Conservation (phyloP, 2,329 filamentous ascomycete species). For the Penicillium verrucosum region DNA sequence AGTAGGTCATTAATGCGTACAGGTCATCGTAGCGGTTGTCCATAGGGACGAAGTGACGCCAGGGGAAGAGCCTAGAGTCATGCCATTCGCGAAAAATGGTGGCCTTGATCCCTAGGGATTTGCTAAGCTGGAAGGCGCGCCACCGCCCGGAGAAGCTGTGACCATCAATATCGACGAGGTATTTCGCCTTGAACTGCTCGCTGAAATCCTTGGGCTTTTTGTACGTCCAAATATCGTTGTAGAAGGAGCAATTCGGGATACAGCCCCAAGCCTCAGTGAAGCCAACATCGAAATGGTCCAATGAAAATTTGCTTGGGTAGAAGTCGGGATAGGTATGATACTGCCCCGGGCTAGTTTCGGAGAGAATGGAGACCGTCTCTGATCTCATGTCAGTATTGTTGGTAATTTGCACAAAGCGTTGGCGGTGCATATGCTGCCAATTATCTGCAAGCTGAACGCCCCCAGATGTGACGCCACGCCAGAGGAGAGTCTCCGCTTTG, state of each 20-base stretch:
- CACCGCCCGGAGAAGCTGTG: constrained; percentile 43
- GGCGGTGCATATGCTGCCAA: constrained; percentile 39
- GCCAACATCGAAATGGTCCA: constrained; percentile 38
- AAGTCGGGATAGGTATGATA: constrained; percentile 11
- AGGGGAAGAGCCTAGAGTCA: constrained; percentile 49
- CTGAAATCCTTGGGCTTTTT: constrained; percentile 30
- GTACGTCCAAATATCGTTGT: constrained; percentile 22
- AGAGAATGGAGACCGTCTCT: constrained; percentile 27
- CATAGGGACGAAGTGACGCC: constrained; percentile 54
- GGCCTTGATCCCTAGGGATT: constrained; percentile 50
- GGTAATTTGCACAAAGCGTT: constrained; percentile 36
- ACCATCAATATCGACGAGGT: constrained; percentile 40
- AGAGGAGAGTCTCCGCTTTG: constrained; percentile 57
- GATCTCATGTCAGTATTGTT: constrained; percentile 34
- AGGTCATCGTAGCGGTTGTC: constrained; percentile 52
- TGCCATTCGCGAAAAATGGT: constrained; percentile 57
- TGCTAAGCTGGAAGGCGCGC: constrained; percentile 47
- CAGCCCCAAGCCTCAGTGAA: constrained; percentile 36
- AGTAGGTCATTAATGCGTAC: constrained; percentile 51
- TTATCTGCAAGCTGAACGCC: constrained; percentile 50
- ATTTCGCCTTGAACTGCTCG: constrained; percentile 37
- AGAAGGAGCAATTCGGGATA: constrained; percentile 39
- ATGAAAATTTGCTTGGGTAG: constrained; percentile 26
- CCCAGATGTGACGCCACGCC: constrained; percentile 65
- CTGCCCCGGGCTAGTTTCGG: constrained; percentile 19